Evolutionary conservation across 139 green algal species (phyloP).

Genomic region (Ettlia oleoabundans): DNA sequence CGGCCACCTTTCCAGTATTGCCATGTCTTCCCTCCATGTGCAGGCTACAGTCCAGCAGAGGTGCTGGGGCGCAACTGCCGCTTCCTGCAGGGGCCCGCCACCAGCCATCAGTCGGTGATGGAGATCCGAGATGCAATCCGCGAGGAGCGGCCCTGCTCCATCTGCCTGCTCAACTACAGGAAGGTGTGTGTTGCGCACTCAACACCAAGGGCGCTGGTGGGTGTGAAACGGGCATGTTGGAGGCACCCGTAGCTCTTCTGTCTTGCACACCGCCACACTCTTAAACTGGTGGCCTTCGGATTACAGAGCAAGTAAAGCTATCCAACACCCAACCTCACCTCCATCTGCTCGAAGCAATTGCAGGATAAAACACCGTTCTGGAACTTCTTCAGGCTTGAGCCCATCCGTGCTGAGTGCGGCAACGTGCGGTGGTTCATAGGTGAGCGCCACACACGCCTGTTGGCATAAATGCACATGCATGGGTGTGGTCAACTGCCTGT

Average conservation of each 20-base stretch:
- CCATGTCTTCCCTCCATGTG: too few species aligned
- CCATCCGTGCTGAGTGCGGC: constrained; percentile 32
- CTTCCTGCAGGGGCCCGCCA: constrained; percentile 65
- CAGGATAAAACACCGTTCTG: constrained; percentile 45
- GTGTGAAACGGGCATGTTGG: too few species aligned
- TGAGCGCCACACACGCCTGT: too few species aligned
- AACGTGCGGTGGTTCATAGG: constrained; percentile 73
- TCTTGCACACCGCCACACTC: too few species aligned
- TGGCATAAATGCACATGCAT: not conserved
- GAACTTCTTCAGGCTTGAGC: constrained; percentile 55
- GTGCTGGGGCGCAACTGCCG: constrained; percentile 74
- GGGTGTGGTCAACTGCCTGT: too few species aligned
- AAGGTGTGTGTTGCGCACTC: constrained; percentile 33
- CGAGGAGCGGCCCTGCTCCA: constrained; percentile 49
- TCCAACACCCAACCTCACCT: too few species aligned
- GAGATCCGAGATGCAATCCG: constrained; percentile 58
- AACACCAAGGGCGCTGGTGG: not conserved
- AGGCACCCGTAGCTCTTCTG: too few species aligned
- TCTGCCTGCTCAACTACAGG: constrained; percentile 74
- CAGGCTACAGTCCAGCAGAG: constrained; percentile 65
- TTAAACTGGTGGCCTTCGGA: too few species aligned
- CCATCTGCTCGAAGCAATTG: not conserved
- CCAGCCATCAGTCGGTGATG: constrained; percentile 36
- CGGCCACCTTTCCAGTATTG: too few species aligned
- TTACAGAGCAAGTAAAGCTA: too few species aligned